A percentile compares a stretch with the other conserved stretches of the same genome.
phyloP scores from a whole-genome alignment of 306 rosid genomes.

The Dalbergia oliveri region DNA sequence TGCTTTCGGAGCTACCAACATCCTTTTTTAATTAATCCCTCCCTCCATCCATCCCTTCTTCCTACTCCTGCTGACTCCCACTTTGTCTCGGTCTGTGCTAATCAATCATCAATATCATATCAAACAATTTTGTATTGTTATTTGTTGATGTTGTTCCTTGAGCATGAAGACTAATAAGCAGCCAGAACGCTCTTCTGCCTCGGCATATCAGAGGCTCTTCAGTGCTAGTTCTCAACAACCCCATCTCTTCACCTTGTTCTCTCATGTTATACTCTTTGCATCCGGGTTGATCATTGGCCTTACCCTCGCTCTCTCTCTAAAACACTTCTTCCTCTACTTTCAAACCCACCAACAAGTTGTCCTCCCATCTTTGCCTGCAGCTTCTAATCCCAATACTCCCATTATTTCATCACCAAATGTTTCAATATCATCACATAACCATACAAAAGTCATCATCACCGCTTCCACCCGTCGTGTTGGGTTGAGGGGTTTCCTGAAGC shows the following conservation, averaged over 20 bases:
- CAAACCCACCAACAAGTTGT: slow-evolving; percentile 22
- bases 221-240: not conserved
- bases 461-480: not conserved
- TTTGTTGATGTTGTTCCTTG: not conserved
- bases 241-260: slow-evolving; percentile 47
- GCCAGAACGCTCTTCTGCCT: not conserved
- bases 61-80: not conserved
- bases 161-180: not conserved
- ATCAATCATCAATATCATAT: too few relatives aligned
- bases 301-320: slow-evolving; percentile 51
- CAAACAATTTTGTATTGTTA: too few relatives aligned
- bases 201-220: not conserved
- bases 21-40: not conserved
- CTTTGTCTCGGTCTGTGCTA: not conserved
- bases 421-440: not conserved
- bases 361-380: not conserved
- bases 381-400: not conserved
- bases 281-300: slow-evolving; percentile 64
- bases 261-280: slow-evolving; percentile 53
- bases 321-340: slow-evolving; percentile 39
- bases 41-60: too few relatives aligned
- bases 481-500: slow-evolving; percentile 26
- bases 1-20: not conserved
- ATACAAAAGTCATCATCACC: not conserved
- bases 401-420: not conserved